Evolutionary conservation across 768 basidiomycete species (phyloP).

Genomic region (Rhizopogon sp.): DNA sequence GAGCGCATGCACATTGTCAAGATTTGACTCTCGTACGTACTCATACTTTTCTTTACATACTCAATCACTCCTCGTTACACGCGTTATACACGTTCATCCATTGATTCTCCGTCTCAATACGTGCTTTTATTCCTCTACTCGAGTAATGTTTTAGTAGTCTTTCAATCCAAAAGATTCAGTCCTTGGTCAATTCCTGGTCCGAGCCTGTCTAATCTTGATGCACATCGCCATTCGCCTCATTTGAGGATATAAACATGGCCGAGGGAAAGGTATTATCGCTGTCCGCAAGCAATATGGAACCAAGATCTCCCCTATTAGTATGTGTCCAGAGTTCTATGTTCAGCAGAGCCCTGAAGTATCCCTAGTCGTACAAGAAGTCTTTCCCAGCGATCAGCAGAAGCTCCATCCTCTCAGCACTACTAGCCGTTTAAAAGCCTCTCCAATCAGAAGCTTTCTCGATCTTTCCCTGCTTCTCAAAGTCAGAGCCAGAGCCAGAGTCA

Average conservation of each 20-base stretch:
- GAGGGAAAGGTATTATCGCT: neutral
- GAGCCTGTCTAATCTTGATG: neutral
- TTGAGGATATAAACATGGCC: neutral
- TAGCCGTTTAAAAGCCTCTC: slow-evolving; percentile 14
- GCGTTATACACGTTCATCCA: too few species aligned
- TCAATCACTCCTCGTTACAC: too few species aligned
- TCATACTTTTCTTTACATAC: too few species aligned
- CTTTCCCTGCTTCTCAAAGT: neutral
- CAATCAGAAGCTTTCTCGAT: slow-evolving; percentile 5
- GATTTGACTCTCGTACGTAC: too few species aligned
- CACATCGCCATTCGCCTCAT: slow-evolving; percentile 13
- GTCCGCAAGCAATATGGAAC: neutral
- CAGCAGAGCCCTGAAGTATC: neutral
- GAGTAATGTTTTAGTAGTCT: too few species aligned
- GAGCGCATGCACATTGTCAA: neutral
- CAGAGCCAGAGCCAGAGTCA: neutral
- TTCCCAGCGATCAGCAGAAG: neutral
- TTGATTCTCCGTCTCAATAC: too few species aligned
- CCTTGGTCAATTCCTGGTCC: too few species aligned
- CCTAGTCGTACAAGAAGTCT: too few species aligned
- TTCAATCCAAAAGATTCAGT: too few species aligned
- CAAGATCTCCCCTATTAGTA: neutral
- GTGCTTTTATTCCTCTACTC: too few species aligned
- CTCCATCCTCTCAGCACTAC: neutral
- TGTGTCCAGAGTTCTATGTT: neutral